phyloP scores from a whole-genome alignment of 2,329 filamentous ascomycete species.

The Hypoxylon sp. region DNA sequence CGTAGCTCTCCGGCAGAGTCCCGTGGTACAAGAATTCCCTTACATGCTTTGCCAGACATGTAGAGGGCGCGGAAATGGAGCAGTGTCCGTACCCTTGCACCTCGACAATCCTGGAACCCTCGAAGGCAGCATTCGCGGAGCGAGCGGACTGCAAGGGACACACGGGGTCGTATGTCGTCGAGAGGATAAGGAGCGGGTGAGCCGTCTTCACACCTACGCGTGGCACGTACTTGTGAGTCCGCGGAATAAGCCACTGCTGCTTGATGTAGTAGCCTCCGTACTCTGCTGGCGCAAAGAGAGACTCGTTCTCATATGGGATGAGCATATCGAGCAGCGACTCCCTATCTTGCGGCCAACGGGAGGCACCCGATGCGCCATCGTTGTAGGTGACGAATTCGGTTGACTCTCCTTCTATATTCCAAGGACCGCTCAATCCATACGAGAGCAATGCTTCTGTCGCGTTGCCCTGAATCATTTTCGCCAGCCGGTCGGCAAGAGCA shows the following conservation, averaged over 20 bases:
- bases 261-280: slow-evolving; percentile 51
- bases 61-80: slow-evolving; percentile 57
- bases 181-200: slow-evolving; percentile 68
- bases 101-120: slow-evolving; percentile 58
- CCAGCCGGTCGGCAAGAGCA: slow-evolving; percentile 55
- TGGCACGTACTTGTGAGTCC: slow-evolving; percentile 53
- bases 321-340: slow-evolving; percentile 56
- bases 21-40: slow-evolving; percentile 58
- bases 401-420: slow-evolving; percentile 50
- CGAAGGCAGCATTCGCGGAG: slow-evolving; percentile 56
- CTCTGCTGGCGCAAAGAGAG: slow-evolving; percentile 51
- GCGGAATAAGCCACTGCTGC: slow-evolving; percentile 53
- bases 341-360: slow-evolving; percentile 56
- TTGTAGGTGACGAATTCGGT: slow-evolving; percentile 52
- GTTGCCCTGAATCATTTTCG: slow-evolving; percentile 58
- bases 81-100: slow-evolving; percentile 62
- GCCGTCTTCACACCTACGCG: slow-evolving; percentile 57
- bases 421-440: slow-evolving; percentile 50
- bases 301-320: slow-evolving; percentile 54
- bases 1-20: slow-evolving; percentile 56
- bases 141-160: slow-evolving; percentile 63
- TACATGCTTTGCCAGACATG: slow-evolving; percentile 56
- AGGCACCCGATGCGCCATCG: slow-evolving; percentile 52
- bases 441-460: slow-evolving; percentile 57
- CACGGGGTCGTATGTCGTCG: slow-evolving; percentile 71